Evolutionary conservation across 2,329 filamentous ascomycete genomes (phyloP).

Genomic region (Coniochaeta prunicola): DNA sequence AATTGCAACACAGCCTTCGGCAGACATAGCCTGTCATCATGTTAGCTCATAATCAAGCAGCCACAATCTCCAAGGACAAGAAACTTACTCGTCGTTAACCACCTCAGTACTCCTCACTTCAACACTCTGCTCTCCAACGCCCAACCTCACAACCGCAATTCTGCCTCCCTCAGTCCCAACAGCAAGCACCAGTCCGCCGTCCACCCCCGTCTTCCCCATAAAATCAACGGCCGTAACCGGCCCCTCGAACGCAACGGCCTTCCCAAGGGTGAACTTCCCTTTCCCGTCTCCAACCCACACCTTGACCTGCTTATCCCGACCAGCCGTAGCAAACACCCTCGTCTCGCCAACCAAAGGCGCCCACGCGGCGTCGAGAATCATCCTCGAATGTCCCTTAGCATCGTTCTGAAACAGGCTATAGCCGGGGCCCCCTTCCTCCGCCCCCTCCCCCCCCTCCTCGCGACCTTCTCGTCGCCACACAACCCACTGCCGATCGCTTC

Average conservation of each 20-base stretch:
- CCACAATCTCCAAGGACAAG: background rate
- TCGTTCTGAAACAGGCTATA: slow-evolving; percentile 61
- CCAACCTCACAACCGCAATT: slow-evolving; percentile 35
- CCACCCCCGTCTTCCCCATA: slow-evolving; percentile 26
- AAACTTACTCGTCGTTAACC: slow-evolving; percentile 13
- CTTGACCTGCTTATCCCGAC: slow-evolving; percentile 79
- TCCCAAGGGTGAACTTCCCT: slow-evolving; percentile 40
- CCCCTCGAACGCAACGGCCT: slow-evolving; percentile 45
- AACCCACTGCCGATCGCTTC: slow-evolving; percentile 85
- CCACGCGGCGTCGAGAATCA: slow-evolving; percentile 90
- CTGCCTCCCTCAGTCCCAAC: slow-evolving; percentile 50
- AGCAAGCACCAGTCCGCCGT: slow-evolving; percentile 35
- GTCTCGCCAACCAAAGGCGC: slow-evolving; percentile 43
- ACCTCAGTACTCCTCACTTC: slow-evolving; percentile 25
- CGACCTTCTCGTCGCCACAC: slow-evolving; percentile 51
- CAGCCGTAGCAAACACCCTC: slow-evolving; percentile 72
- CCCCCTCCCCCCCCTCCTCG: slow-evolving; percentile 24
- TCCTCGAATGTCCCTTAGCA: slow-evolving; percentile 79
- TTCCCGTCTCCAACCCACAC: slow-evolving; percentile 48
- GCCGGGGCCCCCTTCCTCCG: slow-evolving; percentile 18
- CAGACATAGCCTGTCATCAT: slow-evolving; percentile 33
- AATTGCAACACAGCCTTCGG: slow-evolving; percentile 61
- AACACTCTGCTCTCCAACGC: slow-evolving; percentile 20
- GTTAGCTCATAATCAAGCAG: background rate
- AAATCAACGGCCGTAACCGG: slow-evolving; percentile 70